Evolutionary conservation across 202 grass and related monocot species (phyloP).

Genomic region (Saccharum hybrid): DNA sequence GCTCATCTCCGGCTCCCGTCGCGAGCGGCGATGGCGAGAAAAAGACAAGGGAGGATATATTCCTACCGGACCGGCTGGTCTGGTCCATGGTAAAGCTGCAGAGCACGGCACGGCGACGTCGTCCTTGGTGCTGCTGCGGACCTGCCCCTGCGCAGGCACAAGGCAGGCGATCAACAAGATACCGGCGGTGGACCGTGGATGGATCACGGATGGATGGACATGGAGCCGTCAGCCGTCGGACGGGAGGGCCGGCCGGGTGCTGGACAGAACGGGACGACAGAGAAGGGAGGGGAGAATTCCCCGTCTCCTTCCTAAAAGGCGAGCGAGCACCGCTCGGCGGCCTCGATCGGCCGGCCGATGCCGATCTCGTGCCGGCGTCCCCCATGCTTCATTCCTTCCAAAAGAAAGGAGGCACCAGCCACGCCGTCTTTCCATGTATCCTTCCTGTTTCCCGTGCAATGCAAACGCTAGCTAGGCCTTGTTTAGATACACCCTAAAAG

Average conservation of each 20-base stretch:
- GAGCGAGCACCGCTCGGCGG: too few relatives aligned
- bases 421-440: slow-evolving; percentile 47
- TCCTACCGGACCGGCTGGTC: not conserved
- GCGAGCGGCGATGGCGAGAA: too few relatives aligned
- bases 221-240: too few relatives aligned
- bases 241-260: not conserved
- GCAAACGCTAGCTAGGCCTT: too few relatives aligned
- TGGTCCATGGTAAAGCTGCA: not conserved
- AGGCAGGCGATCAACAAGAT: not conserved
- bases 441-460: slow-evolving; percentile 14
- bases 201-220: not conserved
- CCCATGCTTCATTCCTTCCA: too few relatives aligned
- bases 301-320: slow-evolving; percentile 26
- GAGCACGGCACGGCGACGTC: not conserved
- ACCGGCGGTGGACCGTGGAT: not conserved
- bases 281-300: slow-evolving; percentile 16
- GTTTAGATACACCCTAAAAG: too few relatives aligned
- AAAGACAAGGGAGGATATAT: not conserved
- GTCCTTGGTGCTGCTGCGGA: not conserved
- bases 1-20: too few relatives aligned
- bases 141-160: not conserved
- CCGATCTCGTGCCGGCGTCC: too few relatives aligned
- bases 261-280: slow-evolving; percentile 18
- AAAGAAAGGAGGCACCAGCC: not conserved
- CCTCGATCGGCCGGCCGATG: too few relatives aligned